Evolutionary conservation across 441 rosid species (phyloP), one percentile per base, ranked within the genome.

Genomic region (Populus hybrid): DNA sequence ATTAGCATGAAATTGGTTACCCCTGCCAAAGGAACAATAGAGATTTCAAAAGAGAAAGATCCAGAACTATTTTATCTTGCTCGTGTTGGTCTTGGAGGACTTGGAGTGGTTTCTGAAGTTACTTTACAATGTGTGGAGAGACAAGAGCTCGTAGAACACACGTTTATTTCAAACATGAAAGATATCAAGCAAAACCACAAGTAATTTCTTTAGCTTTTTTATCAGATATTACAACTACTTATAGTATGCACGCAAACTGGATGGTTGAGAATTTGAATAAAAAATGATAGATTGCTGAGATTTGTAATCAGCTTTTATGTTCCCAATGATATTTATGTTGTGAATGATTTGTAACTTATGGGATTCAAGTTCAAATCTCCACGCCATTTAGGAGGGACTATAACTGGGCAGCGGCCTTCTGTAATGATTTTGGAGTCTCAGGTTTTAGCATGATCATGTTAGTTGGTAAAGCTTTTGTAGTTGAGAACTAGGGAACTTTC

Each of bases 31-130:
- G 99, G 99, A 80, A 93, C 93, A 5, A 90, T 94, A 74, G 98
- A 93, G 80, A 83, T 96, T 69, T 96, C 98, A 3, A 88, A 86
- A 77, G 99, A 93, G 40, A 90, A 92, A 78, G 94, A 96, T 84
- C 98, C 96, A 0, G 96, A 94, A 79, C 88, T 96, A 63, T 96
- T 96, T 87, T 89, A 89, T 85, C 82, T 96, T 65, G 99, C 95
- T 78, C 90, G 99, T 5, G 89, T 95, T 81, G 98, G 98, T 74
- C 93, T 96, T 78, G 99, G 98, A 65, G 98, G 91, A 56, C 97
- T 96, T 71, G 98, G 98, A 81, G 98, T 96, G 84, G 96, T 96
- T 83, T 91, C 99, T 76, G 99, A 96, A 90, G 98, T 96, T 75
- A 93, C 94, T 69, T 88, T 96, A 69, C 97, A 94, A 33, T 94